phyloP scores from a whole-genome alignment of 495 filamentous ascomycete species.

The Oleoguttula mirabilis region DNA sequence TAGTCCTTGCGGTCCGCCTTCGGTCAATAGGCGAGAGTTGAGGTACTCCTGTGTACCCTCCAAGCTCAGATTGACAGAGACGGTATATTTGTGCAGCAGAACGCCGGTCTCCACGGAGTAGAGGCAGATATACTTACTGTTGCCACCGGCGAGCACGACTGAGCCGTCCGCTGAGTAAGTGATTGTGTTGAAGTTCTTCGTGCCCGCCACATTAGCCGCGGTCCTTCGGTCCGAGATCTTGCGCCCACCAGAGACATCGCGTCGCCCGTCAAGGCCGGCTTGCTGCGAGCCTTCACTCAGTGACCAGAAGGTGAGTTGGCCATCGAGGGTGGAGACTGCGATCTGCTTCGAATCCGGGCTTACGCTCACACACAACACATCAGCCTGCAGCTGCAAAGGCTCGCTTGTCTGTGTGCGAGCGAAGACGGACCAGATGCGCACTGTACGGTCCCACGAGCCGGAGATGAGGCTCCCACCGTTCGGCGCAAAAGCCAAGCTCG shows the following conservation, averaged over 20 bases:
- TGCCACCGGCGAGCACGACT: conserved; percentile 80
- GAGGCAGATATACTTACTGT: conserved; percentile 94
- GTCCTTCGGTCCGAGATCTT: conserved; percentile 75
- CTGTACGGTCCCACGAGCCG: conserved; percentile 91
- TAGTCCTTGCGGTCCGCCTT: conserved; percentile 71
- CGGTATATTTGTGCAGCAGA: conserved; percentile 86
- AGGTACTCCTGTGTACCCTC: conserved; percentile 95
- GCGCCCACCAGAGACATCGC: conserved; percentile 86
- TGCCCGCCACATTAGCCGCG: conserved; percentile 78
- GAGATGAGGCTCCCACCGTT: conserved; percentile 72
- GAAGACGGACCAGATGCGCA: conserved; percentile 91
- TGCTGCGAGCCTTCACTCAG: conserved; percentile 75
- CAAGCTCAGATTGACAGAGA: conserved; percentile 83
- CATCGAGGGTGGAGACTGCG: conserved; percentile 84
- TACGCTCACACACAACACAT: conserved; percentile 77
- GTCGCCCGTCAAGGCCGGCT: conserved; percentile 69
- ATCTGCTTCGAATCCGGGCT: conserved; percentile 83
- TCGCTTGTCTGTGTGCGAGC: conserved; percentile 87
- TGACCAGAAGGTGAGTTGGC: conserved; percentile 90
- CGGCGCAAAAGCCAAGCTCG: conserved; percentile 73
- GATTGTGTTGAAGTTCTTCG: conserved; percentile 78
- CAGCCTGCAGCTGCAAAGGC: conserved; percentile 77
- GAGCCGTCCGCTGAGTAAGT: conserved; percentile 83
- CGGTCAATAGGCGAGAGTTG: conserved; percentile 80
- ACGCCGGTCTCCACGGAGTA: conserved; percentile 83